Conservation (phyloP, 306 rosid species). For the Sesbania bispinosa region DNA sequence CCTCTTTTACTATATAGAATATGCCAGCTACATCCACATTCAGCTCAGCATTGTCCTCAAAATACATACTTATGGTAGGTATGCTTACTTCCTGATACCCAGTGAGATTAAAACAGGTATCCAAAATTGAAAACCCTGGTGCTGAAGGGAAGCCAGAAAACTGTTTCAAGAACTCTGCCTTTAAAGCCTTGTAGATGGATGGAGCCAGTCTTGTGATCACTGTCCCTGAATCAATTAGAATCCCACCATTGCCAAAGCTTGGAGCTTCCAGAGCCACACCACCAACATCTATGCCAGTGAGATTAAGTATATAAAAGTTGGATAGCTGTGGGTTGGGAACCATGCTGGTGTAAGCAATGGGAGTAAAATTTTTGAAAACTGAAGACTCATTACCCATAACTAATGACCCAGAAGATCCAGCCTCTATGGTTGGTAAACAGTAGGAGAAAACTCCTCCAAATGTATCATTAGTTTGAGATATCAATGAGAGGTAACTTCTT, state of each 20-base stretch:
- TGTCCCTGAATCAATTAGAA: slow-evolving; percentile 80
- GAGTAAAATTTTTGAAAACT: slow-evolving; percentile 53
- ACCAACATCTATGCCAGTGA: slow-evolving; percentile 63
- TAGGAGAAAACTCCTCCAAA: slow-evolving; percentile 86
- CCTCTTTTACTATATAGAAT: slow-evolving; percentile 52
- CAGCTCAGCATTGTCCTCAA: slow-evolving; percentile 60
- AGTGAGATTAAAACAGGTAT: slow-evolving; percentile 74
- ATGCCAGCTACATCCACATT: slow-evolving; percentile 55
- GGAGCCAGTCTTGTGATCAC: slow-evolving; percentile 74
- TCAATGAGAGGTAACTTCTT: slow-evolving; percentile 63
- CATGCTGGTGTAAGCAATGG: slow-evolving; percentile 75
- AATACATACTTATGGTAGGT: slow-evolving; percentile 55
- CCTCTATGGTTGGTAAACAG: slow-evolving; percentile 64
- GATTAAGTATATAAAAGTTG: slow-evolving; percentile 62
- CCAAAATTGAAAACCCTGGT: slow-evolving; percentile 64
- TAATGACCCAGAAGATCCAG: slow-evolving; percentile 68
- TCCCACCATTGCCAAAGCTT: slow-evolving; percentile 36
- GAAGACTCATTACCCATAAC: slow-evolving; percentile 65
- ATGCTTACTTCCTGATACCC: slow-evolving; percentile 48
- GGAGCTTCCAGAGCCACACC: slow-evolving; percentile 42
- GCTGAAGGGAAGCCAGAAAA: slow-evolving; percentile 55
- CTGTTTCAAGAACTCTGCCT: slow-evolving; percentile 66
- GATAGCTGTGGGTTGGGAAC: slow-evolving; percentile 53
- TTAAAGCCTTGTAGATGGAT: slow-evolving; percentile 58
- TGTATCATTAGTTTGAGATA: slow-evolving; percentile 55